These are phyloP conservation scores for Lodderomyces beijingensis DNA, from an alignment of 1,139 yeast genomes.

Conservation along the genomic window DNA sequence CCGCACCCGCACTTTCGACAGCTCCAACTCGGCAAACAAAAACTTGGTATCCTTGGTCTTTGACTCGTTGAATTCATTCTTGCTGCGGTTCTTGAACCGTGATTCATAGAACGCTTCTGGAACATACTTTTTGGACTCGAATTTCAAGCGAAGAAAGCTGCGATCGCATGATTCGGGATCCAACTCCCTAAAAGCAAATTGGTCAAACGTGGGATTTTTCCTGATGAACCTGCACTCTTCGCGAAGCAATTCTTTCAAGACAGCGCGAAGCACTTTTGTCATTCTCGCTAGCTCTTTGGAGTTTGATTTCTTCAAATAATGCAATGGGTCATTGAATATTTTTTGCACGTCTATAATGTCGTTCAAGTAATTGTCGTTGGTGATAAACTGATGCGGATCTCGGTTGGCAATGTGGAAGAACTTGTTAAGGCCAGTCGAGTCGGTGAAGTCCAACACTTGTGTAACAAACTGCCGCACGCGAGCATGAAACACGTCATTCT, in stretches of 20 bases:
- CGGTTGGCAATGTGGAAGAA: conserved; percentile 32
- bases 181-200: conserved; percentile 14
- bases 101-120: conserved; percentile 38
- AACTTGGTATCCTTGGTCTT: conserved; percentile 23
- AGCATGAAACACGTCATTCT: conserved; percentile 35
- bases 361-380: conserved; percentile 24
- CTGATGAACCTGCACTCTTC: conserved; percentile 23
- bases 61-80: conserved; percentile 10
- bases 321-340: conserved; percentile 36
- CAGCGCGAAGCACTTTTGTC: conserved; percentile 22
- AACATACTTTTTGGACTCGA: conserved; percentile 21
- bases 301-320: conserved; percentile 22
- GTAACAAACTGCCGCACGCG: conserved; percentile 35
- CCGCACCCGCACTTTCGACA: conserved; percentile 25
- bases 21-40: conserved; percentile 23
- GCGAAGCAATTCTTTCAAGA: conserved; percentile 25
- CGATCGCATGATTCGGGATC: conserved; percentile 16
- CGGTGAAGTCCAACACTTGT: conserved; percentile 34
- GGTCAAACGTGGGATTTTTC: conserved; percentile 17
- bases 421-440: conserved; percentile 45
- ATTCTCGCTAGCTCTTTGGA: conserved; percentile 19
- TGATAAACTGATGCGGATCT: conserved; percentile 12
- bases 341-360: conserved; percentile 31
- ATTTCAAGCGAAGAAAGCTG: conserved; percentile 20
- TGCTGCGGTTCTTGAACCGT: conserved; percentile 20